Percentiles rank a stretch among this genome's conserved stretches.
Conservation (phyloP, 164 flowering plant genomes). For the Umbilicus rupestris region DNA sequence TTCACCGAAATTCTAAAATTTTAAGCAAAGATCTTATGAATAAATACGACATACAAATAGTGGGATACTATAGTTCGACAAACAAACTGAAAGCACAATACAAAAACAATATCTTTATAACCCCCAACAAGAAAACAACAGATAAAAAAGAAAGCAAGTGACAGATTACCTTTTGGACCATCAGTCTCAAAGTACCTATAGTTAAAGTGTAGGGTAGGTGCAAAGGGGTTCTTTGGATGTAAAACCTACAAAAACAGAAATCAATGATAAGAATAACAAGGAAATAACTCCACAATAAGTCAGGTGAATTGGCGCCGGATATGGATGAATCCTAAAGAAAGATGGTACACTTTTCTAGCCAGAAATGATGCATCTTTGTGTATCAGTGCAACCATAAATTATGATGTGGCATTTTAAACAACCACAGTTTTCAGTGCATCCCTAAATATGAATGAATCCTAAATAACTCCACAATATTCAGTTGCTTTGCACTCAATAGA, state of each 20-base stretch:
- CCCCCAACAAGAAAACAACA: not conserved
- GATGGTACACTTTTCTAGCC: not conserved
- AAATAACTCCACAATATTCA: too few relatives aligned
- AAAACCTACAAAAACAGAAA: slow-evolving; percentile 51
- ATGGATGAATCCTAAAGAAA: not conserved
- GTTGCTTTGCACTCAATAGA: too few relatives aligned
- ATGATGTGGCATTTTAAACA: too few relatives aligned
- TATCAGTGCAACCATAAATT: not conserved
- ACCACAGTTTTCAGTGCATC: too few relatives aligned
- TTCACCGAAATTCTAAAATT: not conserved
- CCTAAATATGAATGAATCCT: too few relatives aligned
- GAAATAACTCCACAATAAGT: not conserved
- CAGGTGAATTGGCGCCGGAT: not conserved
- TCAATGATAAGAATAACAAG: not conserved
- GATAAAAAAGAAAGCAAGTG: not conserved
- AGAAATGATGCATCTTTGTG: not conserved
- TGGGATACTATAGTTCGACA: not conserved
- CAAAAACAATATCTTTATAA: not conserved
- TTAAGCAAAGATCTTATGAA: not conserved
- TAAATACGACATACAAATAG: not conserved
- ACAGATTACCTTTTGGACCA: slow-evolving; percentile 66
- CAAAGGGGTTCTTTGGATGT: slow-evolving; percentile 96
- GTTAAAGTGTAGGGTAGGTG: slow-evolving; percentile 91
- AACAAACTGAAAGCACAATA: not conserved
- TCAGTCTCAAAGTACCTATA: slow-evolving; percentile 97